Conservation (phyloP, 2,329 filamentous ascomycete genomes). For the Diaporthe capsici region DNA sequence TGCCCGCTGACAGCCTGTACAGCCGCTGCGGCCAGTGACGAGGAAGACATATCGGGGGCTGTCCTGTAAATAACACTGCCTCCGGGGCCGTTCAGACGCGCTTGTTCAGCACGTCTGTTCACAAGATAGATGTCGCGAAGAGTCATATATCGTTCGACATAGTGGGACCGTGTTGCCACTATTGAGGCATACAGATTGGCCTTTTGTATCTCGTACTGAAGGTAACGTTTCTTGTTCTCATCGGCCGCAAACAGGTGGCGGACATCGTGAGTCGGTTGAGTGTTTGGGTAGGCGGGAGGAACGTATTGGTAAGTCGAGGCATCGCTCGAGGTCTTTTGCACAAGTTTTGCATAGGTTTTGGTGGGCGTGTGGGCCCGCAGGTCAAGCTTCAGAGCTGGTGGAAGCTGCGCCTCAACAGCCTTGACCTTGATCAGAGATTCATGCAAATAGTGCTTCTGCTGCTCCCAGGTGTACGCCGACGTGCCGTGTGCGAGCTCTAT, state of each 20-base stretch:
- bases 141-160: constrained; percentile 88
- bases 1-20: constrained; percentile 59
- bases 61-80: constrained; percentile 53
- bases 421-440: constrained; percentile 81
- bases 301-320: constrained; percentile 66
- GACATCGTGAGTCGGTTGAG: constrained; percentile 64
- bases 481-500: constrained; percentile 87
- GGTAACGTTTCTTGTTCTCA: constrained; percentile 64
- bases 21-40: constrained; percentile 53
- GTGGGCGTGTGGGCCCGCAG: constrained; percentile 62
- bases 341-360: constrained; percentile 48
- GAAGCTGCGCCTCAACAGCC: constrained; percentile 75
- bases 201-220: constrained; percentile 92
- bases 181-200: constrained; percentile 90
- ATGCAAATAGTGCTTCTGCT: constrained; percentile 81
- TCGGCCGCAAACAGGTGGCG: constrained; percentile 64
- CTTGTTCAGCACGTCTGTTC: constrained; percentile 56
- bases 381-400: constrained; percentile 70
- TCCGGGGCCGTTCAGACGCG: constrained; percentile 45
- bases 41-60: constrained; percentile 47
- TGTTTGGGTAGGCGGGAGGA: constrained; percentile 63
- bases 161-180: constrained; percentile 84
- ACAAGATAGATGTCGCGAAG: constrained; percentile 76
- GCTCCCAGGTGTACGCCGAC: constrained; percentile 81
- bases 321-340: constrained; percentile 55